phyloP scores from a whole-genome alignment of 179 eudicot species.

The Monotropa hypopitys region DNA sequence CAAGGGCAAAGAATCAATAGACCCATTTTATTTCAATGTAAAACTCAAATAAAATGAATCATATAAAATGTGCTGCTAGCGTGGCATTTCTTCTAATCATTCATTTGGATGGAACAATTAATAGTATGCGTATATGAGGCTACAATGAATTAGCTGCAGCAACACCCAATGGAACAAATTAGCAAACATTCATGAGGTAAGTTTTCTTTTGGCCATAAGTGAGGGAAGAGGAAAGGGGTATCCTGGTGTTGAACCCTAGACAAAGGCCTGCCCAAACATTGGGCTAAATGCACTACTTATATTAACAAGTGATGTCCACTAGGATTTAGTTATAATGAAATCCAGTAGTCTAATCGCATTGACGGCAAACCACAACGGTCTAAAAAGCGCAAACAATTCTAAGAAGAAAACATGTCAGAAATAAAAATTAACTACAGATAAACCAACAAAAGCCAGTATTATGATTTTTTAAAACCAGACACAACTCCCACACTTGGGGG shows the following conservation, averaged over 20 bases:
- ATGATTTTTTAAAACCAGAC: background rate
- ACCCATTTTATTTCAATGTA: background rate
- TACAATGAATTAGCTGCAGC: background rate
- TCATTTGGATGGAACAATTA: background rate
- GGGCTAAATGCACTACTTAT: background rate
- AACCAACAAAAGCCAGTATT: background rate
- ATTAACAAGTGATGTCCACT: background rate
- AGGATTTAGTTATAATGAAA: background rate
- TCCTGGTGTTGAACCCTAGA: background rate
- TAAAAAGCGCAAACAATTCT: background rate
- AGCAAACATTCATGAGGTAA: background rate
- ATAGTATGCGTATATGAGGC: background rate
- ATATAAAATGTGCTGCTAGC: background rate
- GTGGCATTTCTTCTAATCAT: background rate
- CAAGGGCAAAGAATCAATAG: background rate
- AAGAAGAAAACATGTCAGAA: background rate
- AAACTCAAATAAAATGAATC: background rate
- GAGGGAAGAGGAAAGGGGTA: background rate
- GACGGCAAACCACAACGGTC: background rate
- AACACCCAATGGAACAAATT: background rate
- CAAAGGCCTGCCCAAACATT: background rate
- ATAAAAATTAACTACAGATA: background rate
- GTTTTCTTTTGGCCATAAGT: background rate
- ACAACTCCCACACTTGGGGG: background rate
- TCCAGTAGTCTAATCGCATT: background rate